Evolutionary conservation across 306 rosid genomes (phyloP).

Genomic region (Sicyos baderoa): DNA sequence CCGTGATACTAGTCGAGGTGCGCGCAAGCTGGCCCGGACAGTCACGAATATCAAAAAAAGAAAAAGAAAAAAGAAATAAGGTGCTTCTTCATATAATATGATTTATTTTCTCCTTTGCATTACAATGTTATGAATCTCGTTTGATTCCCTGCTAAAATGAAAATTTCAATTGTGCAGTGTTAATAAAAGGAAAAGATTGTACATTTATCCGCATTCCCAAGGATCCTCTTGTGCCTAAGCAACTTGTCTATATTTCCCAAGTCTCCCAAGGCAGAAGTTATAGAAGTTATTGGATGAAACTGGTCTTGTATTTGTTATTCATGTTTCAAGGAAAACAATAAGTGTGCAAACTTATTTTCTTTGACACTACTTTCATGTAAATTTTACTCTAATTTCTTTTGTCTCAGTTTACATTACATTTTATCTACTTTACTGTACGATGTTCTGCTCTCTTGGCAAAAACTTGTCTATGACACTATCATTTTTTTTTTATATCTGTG

Average conservation of each 20-base stretch:
- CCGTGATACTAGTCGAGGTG: too few relatives aligned
- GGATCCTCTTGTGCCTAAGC: constrained; percentile 1
- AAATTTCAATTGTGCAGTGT: neutral
- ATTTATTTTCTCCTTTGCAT: neutral
- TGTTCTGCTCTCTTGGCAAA: neutral
- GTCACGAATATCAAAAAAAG: too few relatives aligned
- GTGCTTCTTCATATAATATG: neutral
- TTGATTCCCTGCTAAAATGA: neutral
- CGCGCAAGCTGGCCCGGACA: too few relatives aligned
- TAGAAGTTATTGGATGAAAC: neutral
- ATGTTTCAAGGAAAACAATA: constrained; percentile 1
- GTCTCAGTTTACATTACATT: neutral
- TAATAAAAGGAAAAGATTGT: constrained; percentile 8
- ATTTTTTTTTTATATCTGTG: too few relatives aligned
- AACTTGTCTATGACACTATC: neutral
- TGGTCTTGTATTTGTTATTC: constrained; percentile 10
- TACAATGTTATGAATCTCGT: constrained; percentile 2
- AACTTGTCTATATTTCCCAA: constrained; percentile 10
- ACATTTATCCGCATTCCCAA: neutral
- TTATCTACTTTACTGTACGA: neutral
- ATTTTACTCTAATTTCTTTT: neutral
- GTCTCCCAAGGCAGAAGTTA: constrained; percentile 3
- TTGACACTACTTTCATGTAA: neutral
- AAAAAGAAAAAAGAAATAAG: too few relatives aligned
- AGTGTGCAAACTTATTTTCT: neutral